A percentile compares a stretch with the other conserved stretches of the same genome.
Conservation (phyloP, 179 eudicot species). For the Carnegiea gigantea region DNA sequence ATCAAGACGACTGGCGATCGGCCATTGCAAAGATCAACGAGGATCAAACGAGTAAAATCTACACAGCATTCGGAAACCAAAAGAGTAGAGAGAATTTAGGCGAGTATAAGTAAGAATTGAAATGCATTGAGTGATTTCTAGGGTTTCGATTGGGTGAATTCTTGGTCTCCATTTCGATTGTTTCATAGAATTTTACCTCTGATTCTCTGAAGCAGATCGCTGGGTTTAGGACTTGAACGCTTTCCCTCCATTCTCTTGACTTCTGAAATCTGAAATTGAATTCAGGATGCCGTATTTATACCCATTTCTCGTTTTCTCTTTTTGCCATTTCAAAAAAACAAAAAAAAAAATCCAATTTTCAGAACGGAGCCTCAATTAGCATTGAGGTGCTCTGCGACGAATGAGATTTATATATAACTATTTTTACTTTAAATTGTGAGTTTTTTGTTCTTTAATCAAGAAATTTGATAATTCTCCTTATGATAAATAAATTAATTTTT, state of each 20-base stretch:
- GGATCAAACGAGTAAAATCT: conserved; percentile 44
- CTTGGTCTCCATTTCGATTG: background rate
- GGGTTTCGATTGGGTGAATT: background rate
- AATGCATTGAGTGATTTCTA: conserved; percentile 1
- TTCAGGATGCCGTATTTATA: background rate
- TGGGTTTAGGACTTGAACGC: conserved; percentile 33
- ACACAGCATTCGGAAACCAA: background rate
- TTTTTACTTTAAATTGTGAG: no score
- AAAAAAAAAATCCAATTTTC: no score
- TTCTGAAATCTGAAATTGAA: background rate
- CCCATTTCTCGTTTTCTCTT: background rate
- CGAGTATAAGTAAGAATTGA: background rate
- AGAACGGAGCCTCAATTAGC: no score
- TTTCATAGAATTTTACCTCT: conserved; percentile 39
- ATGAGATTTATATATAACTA: no score
- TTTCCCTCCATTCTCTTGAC: conserved; percentile 56
- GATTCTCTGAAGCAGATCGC: conserved; percentile 50
- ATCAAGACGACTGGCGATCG: conserved; percentile 54
- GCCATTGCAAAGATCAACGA: conserved; percentile 54
- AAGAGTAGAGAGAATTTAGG: background rate
- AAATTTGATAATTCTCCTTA: no score
- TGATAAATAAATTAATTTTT: no score
- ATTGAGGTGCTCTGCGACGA: no score
- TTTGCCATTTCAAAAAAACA: no score
- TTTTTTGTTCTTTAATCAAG: no score